Percentiles rank a stretch among this genome's conserved stretches.
Conservation (phyloP, 2,329 filamentous ascomycete genomes). For the Phyllosticta citriasiana region DNA sequence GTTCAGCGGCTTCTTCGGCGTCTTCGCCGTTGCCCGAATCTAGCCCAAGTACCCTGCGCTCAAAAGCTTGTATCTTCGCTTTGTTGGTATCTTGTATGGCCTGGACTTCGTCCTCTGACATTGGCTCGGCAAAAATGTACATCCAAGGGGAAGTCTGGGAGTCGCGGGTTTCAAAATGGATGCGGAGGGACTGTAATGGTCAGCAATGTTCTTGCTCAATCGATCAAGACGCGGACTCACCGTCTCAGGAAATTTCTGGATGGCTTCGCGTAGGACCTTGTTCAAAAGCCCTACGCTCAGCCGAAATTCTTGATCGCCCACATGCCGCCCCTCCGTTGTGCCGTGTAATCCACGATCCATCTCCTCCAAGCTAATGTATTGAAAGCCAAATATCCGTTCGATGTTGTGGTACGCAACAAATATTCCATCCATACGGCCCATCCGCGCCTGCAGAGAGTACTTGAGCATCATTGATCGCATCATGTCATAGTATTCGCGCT, state of each 20-base stretch:
- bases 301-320: slow-evolving; percentile 81
- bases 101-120: slow-evolving; percentile 61
- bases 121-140: slow-evolving; percentile 84
- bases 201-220: slow-evolving; percentile 1
- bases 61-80: slow-evolving; percentile 57
- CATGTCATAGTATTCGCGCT: slow-evolving; percentile 96
- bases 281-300: slow-evolving; percentile 72
- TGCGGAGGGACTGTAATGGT: slow-evolving; percentile 50
- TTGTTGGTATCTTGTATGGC: slow-evolving; percentile 61
- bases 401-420: slow-evolving; percentile 97
- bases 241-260: slow-evolving; percentile 60
- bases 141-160: slow-evolving; percentile 51
- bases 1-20: slow-evolving; percentile 9
- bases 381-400: slow-evolving; percentile 91
- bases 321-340: slow-evolving; percentile 23
- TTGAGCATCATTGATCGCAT: slow-evolving; percentile 89
- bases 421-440: slow-evolving; percentile 97
- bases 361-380: slow-evolving; percentile 78
- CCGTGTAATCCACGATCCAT: slow-evolving; percentile 88
- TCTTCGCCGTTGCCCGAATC: slow-evolving; percentile 17
- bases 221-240: slow-evolving; percentile 18
- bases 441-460: slow-evolving; percentile 90
- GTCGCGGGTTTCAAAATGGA: slow-evolving; percentile 72
- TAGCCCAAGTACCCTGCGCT: slow-evolving; percentile 48
- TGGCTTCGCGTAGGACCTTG: slow-evolving; percentile 65